Evolutionary conservation across 1,284 basidiomycete genomes (phyloP).

Genomic region (Sporisorium reilianum): DNA sequence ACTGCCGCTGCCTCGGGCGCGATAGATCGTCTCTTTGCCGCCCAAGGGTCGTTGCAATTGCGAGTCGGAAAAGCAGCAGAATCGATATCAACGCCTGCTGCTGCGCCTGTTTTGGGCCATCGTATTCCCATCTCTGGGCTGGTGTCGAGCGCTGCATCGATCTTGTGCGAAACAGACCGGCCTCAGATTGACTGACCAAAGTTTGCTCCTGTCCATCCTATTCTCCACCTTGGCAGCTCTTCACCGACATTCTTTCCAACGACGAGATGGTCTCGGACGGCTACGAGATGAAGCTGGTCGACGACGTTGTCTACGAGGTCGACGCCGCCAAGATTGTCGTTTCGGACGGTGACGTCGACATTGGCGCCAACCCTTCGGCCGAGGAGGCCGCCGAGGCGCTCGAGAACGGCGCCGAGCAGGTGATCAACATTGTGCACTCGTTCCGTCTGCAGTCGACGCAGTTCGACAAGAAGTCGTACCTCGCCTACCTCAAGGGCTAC

Average conservation of each 20-base stretch:
- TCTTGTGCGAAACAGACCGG: no score
- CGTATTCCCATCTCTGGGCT: no score
- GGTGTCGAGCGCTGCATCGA: no score
- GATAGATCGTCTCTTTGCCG: no score
- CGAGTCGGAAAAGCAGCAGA: no score
- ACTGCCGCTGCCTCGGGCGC: no score
- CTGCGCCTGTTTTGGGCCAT: no score
- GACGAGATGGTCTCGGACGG: conserved; percentile 81
- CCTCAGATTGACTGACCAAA: conserved; percentile 9
- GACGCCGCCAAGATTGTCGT: conserved; percentile 82
- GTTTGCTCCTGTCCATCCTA: background rate
- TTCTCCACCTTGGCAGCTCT: conserved; percentile 73
- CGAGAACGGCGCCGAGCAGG: conserved; percentile 79
- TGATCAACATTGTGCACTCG: conserved; percentile 94
- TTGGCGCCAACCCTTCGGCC: conserved; percentile 79
- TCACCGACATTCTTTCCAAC: conserved; percentile 76
- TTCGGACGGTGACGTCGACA: conserved; percentile 88
- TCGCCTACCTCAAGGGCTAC: conserved; percentile 86
- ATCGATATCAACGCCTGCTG: no score
- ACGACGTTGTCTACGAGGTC: conserved; percentile 90
- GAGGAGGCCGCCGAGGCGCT: conserved; percentile 88
- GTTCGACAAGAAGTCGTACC: conserved; percentile 94
- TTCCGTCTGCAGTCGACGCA: conserved; percentile 86
- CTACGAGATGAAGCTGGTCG: conserved; percentile 78
- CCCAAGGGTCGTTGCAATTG: no score